Base-by-base conservation (phyloP, 2,329 filamentous ascomycete genomes). In the Fusarium chlamydosporum region DNA sequence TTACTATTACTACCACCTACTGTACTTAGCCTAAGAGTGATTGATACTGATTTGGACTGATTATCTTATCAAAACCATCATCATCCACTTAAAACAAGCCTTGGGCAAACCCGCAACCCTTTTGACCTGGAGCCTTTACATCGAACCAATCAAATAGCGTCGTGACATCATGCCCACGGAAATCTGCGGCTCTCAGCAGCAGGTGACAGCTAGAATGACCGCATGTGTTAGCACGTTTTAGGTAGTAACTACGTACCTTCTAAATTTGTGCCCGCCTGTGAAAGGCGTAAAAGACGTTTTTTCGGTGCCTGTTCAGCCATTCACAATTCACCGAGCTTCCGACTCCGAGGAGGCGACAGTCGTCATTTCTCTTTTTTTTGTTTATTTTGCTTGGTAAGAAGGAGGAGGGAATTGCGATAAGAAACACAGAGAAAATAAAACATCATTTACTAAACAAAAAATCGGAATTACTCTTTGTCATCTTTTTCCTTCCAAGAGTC, bases 111-210 rank as follows among this genome's bases (percentile, higher is more conserved):
- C 34, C 42, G 18, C 42, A 45, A 72, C 67, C 64, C 57, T 64
- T 67, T 48, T 60, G 65, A 18, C 56, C 51, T 27, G 6, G 26
- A 37, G 55, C 52, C 20, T 33, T 31, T 16, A 2, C 7, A 26
- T 12, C 10, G 15, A 59, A 15, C 72, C 72, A 74, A 74, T 74
- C 41, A 73, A 8, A 53, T 1, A 6, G 0, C 50, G 12, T 9
- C 11, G 46, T 73, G 69, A 66, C 62, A 69, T 71, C 64, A 74
- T 67, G 68, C 56, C n/a, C 3, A 51, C 72, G 68, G 67, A 61
- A 74, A 74, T 52, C 40, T 51, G 63, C 72, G 70, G 72, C 72
- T 69, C 66, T 72, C 41, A 42, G 7, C 40, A 41, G 45, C 55
- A 52, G 33, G 18, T 65, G 46, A 50, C 54, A 50, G 47, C 33